These are phyloP conservation scores for Amanita pallidorosea DNA, from an alignment of 768 basidiomycete genomes.

Conservation along the genomic window DNA sequence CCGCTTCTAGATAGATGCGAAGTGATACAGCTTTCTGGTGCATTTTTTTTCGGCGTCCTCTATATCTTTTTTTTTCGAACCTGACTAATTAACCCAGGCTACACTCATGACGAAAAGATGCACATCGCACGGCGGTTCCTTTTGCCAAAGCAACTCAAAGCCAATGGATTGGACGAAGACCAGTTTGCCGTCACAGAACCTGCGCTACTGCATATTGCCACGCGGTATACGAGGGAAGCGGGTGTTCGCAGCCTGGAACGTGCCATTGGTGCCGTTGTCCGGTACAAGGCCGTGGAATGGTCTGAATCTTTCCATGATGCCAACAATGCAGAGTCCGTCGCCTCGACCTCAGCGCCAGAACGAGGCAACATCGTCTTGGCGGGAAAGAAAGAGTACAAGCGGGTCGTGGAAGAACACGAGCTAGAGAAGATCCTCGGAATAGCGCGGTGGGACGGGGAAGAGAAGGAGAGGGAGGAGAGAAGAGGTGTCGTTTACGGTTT, in stretches of 20 bases:
- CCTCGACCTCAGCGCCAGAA: slow-evolving; percentile 8
- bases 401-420: slow-evolving; percentile 53
- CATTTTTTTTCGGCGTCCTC: not conserved
- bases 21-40: slow-evolving; percentile 69
- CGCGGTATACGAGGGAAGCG: slow-evolving; percentile 80
- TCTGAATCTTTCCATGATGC: slow-evolving; percentile 47
- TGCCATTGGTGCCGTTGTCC: slow-evolving; percentile 78
- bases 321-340: not conserved
- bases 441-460: slow-evolving; percentile 71
- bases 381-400: slow-evolving; percentile 34
- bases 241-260: slow-evolving; percentile 89
- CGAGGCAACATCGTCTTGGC: slow-evolving; percentile 11
- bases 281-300: slow-evolving; percentile 90
- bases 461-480: slow-evolving; percentile 62
- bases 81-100: slow-evolving; percentile 29
- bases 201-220: slow-evolving; percentile 61
- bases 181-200: slow-evolving; percentile 61
- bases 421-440: slow-evolving; percentile 81
- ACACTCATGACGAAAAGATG: slow-evolving; percentile 86
- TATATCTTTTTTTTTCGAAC: not conserved
- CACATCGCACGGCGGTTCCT: slow-evolving; percentile 83
- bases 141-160: slow-evolving; percentile 75
- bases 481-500: slow-evolving; percentile 78
- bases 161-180: slow-evolving; percentile 59
- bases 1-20: slow-evolving; percentile 89